Evolutionary conservation across 2,329 filamentous ascomycete species (phyloP).

Genomic region (Paecilomyces niveus): DNA sequence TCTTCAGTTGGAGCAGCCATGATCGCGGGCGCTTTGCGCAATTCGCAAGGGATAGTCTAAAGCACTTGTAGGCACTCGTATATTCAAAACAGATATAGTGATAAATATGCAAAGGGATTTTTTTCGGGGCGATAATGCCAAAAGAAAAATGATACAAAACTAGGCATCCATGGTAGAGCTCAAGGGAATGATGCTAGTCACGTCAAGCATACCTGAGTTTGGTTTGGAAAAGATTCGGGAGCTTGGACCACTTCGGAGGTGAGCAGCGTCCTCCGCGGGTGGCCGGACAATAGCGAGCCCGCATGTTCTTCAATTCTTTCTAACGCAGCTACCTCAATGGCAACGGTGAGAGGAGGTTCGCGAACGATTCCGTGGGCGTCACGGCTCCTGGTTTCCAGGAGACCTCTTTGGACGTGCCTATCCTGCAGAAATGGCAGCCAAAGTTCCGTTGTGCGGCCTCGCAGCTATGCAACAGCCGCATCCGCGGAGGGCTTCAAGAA

Average conservation of each 20-base stretch:
- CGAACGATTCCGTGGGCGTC: slow-evolving; percentile 25
- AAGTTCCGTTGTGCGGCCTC: slow-evolving; percentile 12
- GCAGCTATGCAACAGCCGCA: slow-evolving; percentile 23
- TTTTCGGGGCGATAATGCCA: not conserved
- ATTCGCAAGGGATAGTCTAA: not conserved
- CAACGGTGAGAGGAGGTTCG: slow-evolving; percentile 19
- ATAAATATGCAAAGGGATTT: not conserved
- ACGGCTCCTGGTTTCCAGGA: slow-evolving; percentile 14
- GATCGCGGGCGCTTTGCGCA: slow-evolving; percentile 1
- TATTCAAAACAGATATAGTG: not conserved
- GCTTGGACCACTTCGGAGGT: slow-evolving; percentile 28
- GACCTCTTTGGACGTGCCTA: slow-evolving; percentile 23
- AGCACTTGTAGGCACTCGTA: not conserved
- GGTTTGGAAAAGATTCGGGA: slow-evolving; percentile 9
- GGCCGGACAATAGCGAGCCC: not conserved
- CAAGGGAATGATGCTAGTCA: not conserved
- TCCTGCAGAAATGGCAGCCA: slow-evolving; percentile 18
- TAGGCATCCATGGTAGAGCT: not conserved
- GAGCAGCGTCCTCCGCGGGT: not conserved
- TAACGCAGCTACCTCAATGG: slow-evolving; percentile 14
- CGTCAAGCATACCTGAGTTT: not conserved
- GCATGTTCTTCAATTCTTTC: slow-evolving; percentile 1
- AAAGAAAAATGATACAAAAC: not conserved
- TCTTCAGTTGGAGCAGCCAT: slow-evolving; percentile 30
- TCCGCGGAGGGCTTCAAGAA: slow-evolving; percentile 44